phyloP scores from a whole-genome alignment of 495 filamentous ascomycete genomes.

The Aspergillus cavernicola region DNA sequence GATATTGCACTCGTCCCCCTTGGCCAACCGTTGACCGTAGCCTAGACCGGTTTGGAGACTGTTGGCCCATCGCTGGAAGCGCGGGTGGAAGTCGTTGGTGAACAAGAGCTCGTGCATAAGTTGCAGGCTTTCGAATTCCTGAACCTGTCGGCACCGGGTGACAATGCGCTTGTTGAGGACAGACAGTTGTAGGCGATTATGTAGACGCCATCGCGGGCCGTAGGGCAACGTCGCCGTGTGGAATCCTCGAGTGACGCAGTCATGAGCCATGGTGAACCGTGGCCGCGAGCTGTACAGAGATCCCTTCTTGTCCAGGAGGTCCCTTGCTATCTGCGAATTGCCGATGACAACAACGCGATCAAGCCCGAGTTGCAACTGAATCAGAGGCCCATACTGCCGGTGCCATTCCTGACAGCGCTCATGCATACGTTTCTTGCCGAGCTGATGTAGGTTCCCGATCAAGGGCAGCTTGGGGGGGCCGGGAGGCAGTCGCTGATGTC shows the following conservation, averaged over 20 bases:
- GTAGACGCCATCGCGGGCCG: neutral
- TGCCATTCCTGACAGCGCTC: no score
- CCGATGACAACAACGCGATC: neutral
- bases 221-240: neutral
- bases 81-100: neutral
- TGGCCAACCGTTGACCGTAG: neutral
- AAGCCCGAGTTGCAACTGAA: neutral
- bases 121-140: neutral
- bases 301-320: no score
- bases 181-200: neutral
- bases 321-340: no score
- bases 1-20: neutral
- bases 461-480: no score
- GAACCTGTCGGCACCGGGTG: neutral
- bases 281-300: no score
- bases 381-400: no score
- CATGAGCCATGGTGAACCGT: no score
- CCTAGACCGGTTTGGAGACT: no score
- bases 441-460: no score
- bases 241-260: neutral
- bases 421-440: no score
- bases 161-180: neutral
- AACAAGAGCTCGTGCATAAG: neutral
- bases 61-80: neutral
- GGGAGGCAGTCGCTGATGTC: no score